Percentiles rank a stretch among this genome's conserved stretches.
Conservation (phyloP, 352 stramenopile species). For the Phytophthora sansomeana region DNA sequence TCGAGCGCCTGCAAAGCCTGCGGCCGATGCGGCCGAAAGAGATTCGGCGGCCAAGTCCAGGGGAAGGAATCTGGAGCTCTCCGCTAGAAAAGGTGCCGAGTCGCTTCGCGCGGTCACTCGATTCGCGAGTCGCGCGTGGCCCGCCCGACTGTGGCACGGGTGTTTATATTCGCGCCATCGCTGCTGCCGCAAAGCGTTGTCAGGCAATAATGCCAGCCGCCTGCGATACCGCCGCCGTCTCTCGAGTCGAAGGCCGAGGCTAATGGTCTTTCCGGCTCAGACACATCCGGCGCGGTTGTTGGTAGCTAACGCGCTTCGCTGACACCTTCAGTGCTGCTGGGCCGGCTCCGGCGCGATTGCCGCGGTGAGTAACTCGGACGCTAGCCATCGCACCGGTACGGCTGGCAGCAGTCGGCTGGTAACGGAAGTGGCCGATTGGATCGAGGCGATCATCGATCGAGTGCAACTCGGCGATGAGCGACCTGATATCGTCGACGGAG, state of each 20-base stretch:
- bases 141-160: not conserved
- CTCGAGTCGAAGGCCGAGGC: not conserved
- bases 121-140: not conserved
- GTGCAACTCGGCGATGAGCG: constrained; percentile 21
- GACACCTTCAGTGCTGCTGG: not conserved
- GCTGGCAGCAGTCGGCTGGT: not conserved
- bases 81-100: constrained; percentile 31
- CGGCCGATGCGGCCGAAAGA: constrained; percentile 3
- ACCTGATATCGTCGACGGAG: constrained; percentile 34
- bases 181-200: not conserved
- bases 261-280: constrained; percentile 21
- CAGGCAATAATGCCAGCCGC: not conserved
- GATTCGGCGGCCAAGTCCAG: constrained; percentile 7
- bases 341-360: not conserved
- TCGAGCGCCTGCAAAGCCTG: no score
- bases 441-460: not conserved
- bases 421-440: not conserved
- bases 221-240: constrained; percentile 4
- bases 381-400: no score
- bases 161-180: constrained; percentile 13
- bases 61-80: constrained; percentile 19
- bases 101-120: constrained; percentile 1
- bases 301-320: no score
- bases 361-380: constrained; percentile 3
- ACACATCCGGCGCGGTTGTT: constrained; percentile 20